Conservation (phyloP, 306 rosid species). For the Lithocarpus polystachyus region DNA sequence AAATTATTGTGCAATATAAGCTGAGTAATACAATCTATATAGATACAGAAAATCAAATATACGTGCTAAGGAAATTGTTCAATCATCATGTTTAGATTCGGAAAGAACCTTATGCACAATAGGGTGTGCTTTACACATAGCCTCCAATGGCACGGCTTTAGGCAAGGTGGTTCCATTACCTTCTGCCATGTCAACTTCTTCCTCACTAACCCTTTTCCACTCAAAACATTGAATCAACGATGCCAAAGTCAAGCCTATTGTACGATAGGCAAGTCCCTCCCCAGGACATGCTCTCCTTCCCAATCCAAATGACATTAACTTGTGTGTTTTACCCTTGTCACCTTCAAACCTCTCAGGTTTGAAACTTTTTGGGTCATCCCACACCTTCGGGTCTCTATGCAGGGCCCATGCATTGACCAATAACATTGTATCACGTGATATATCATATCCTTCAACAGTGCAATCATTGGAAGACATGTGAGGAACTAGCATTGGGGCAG, state of each 20-base stretch:
- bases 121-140: conserved; percentile 29
- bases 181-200: conserved; percentile 34
- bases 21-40: too few relatives aligned
- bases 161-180: conserved; percentile 35
- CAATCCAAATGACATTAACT: conserved; percentile 26
- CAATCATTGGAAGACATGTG: not conserved
- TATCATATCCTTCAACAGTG: not conserved
- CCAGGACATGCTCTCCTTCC: conserved; percentile 4
- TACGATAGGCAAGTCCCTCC: not conserved
- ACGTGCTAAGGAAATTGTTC: too few relatives aligned
- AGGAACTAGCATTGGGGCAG: not conserved
- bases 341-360: conserved; percentile 29
- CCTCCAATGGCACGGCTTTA: conserved; percentile 32
- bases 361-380: conserved; percentile 31
- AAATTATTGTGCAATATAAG: too few relatives aligned
- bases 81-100: not conserved
- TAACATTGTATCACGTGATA: not conserved
- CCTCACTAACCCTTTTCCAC: conserved; percentile 28
- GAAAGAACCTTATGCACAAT: conserved; percentile 1
- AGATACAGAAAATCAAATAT: too few relatives aligned
- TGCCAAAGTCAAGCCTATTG: conserved; percentile 19
- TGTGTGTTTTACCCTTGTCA: not conserved
- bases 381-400: conserved; percentile 30
- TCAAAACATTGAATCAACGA: conserved; percentile 43
- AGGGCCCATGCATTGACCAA: conserved; percentile 39